phyloP scores from a whole-genome alignment of 495 filamentous ascomycete genomes.

The Aspergillus mulundensis region DNA sequence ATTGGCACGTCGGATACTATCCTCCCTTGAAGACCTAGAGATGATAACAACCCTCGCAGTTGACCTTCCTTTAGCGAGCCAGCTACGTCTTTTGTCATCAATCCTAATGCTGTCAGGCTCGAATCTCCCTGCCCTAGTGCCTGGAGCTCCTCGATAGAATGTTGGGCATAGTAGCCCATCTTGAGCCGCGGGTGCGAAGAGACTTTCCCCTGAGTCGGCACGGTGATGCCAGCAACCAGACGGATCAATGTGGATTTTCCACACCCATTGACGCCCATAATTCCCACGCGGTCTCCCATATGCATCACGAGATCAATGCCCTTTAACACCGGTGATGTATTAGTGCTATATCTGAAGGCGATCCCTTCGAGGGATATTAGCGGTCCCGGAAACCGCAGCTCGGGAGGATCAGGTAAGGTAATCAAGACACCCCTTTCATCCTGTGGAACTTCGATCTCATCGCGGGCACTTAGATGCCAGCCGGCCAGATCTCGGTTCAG shows the following conservation, averaged over 20 bases:
- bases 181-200: constrained; percentile 61
- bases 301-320: constrained; percentile 62
- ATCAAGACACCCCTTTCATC: constrained; percentile 60
- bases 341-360: constrained; percentile 52
- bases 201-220: constrained; percentile 50
- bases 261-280: constrained; percentile 69
- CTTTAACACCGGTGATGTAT: constrained; percentile 40
- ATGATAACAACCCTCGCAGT: constrained; percentile 55
- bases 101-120: constrained; percentile 56
- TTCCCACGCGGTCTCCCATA: constrained; percentile 65
- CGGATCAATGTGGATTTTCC: constrained; percentile 70
- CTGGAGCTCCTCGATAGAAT: constrained; percentile 66
- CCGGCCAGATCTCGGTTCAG: constrained; percentile 68
- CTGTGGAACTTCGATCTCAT: constrained; percentile 63
- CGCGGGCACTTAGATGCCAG: constrained; percentile 50
- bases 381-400: constrained; percentile 70
- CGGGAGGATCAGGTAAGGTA: constrained; percentile 53
- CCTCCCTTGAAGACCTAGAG: constrained; percentile 62
- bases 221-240: constrained; percentile 43
- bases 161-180: constrained; percentile 73
- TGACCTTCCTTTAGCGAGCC: constrained; percentile 57
- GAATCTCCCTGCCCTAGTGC: constrained; percentile 38
- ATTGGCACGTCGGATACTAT: constrained; percentile 68
- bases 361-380: constrained; percentile 65
- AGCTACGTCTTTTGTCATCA: constrained; percentile 48